These are phyloP conservation scores for Blastomyces silverae DNA, from an alignment of 2,329 filamentous ascomycete species.

Conservation along the genomic window DNA sequence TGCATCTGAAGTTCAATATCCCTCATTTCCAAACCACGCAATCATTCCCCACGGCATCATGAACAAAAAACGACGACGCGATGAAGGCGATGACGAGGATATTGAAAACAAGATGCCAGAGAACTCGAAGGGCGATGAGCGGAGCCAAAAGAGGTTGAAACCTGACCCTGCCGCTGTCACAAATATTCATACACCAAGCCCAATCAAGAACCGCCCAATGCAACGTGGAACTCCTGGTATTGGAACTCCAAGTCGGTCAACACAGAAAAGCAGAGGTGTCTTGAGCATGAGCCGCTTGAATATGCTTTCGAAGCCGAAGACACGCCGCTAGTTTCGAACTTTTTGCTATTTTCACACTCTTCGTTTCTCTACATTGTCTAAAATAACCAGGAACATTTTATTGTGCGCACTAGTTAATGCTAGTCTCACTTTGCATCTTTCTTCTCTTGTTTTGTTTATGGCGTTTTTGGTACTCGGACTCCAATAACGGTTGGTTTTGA, in stretches of 20 bases:
- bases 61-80: slow-evolving; percentile 38
- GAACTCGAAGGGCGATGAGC: slow-evolving; percentile 25
- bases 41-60: slow-evolving; percentile 37
- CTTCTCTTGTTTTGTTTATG: not conserved
- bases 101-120: slow-evolving; percentile 31
- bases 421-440: slow-evolving; percentile 1
- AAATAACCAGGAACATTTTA: not conserved
- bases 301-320: slow-evolving; percentile 44
- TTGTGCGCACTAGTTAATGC: not conserved
- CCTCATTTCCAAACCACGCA: slow-evolving; percentile 28
- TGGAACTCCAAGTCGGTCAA: slow-evolving; percentile 25
- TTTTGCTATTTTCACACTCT: not conserved
- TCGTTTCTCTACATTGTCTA: not conserved
- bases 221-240: slow-evolving; percentile 16
- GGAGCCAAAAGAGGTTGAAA: slow-evolving; percentile 34
- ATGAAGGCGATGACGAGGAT: slow-evolving; percentile 31
- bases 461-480: not conserved
- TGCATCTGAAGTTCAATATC: slow-evolving; percentile 26
- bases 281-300: slow-evolving; percentile 45
- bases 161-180: slow-evolving; percentile 25
- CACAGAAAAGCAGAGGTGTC: slow-evolving; percentile 28
- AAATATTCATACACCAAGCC: slow-evolving; percentile 28
- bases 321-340: slow-evolving; percentile 27
- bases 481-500: not conserved
- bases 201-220: slow-evolving; percentile 27